Percentiles rank a stretch among this genome's conserved stretches.
Conservation (phyloP, 1,139 yeast species). For the Yamadazyma sp. region DNA sequence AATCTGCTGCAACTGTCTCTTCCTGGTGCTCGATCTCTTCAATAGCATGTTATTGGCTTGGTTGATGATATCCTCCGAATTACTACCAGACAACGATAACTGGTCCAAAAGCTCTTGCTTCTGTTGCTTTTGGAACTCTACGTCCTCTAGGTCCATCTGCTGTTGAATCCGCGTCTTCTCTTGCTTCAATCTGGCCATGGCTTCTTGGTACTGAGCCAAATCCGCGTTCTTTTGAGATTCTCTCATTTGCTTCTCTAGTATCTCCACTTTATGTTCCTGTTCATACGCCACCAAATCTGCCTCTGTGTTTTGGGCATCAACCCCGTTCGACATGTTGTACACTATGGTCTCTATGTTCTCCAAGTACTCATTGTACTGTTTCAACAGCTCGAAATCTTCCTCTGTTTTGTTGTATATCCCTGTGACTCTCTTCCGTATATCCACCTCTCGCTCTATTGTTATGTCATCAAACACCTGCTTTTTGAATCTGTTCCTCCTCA, state of each 20-base stretch:
- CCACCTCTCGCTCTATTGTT: slow-evolving; percentile 86
- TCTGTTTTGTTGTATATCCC: slow-evolving; percentile 78
- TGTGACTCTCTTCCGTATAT: slow-evolving; percentile 76
- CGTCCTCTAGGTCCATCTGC: slow-evolving; percentile 69
- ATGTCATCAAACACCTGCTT: slow-evolving; percentile 91
- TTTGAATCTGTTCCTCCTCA: slow-evolving; percentile 87
- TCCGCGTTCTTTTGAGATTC: slow-evolving; percentile 69
- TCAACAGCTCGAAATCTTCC: slow-evolving; percentile 63
- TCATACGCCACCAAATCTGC: slow-evolving; percentile 69
- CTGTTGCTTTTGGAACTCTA: slow-evolving; percentile 55
- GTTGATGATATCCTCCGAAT: slow-evolving; percentile 50
- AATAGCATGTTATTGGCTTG: slow-evolving; percentile 44
- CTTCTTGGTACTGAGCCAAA: slow-evolving; percentile 57
- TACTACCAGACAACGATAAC: slow-evolving; percentile 55
- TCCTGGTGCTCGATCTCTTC: slow-evolving; percentile 65
- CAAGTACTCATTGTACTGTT: slow-evolving; percentile 70
- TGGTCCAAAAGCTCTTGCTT: slow-evolving; percentile 70
- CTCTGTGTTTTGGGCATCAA: slow-evolving; percentile 74
- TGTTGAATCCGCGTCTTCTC: slow-evolving; percentile 64
- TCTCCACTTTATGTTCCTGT: slow-evolving; percentile 70
- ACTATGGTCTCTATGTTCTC: slow-evolving; percentile 83
- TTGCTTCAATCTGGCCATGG: slow-evolving; percentile 56
- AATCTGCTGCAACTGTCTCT: slow-evolving; percentile 66
- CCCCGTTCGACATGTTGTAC: slow-evolving; percentile 69
- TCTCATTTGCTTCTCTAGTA: slow-evolving; percentile 63